Conservation (phyloP, 345 rosid genomes). For the Sapria himalayana region DNA sequence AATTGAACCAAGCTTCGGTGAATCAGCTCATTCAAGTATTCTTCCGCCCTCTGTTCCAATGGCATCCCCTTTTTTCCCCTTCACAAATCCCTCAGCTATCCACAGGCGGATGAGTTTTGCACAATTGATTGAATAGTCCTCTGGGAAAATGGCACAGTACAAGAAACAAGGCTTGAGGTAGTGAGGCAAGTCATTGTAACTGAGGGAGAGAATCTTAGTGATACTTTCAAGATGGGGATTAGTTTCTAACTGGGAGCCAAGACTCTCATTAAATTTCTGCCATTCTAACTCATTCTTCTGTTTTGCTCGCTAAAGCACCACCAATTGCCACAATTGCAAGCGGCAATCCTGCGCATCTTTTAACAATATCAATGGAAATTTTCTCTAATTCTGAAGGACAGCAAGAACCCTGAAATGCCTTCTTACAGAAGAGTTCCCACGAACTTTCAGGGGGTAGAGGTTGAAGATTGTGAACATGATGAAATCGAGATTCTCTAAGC, state of each 20-base stretch:
- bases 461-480: slow-evolving; percentile 11
- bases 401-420: slow-evolving; percentile 10
- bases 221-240: slow-evolving; percentile 12
- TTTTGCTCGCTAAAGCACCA: slow-evolving; percentile 17
- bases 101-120: slow-evolving; percentile 18
- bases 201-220: slow-evolving; percentile 16
- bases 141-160: slow-evolving; percentile 21
- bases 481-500: slow-evolving; percentile 8
- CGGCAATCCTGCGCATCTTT: slow-evolving; percentile 21
- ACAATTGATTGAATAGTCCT: slow-evolving; percentile 12
- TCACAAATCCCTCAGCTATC: slow-evolving; percentile 25
- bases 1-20: slow-evolving; percentile 20
- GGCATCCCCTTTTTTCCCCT: slow-evolving; percentile 17
- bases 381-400: slow-evolving; percentile 19
- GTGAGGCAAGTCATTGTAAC: slow-evolving; percentile 25
- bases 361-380: slow-evolving; percentile 10
- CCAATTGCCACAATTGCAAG: slow-evolving; percentile 29
- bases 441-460: slow-evolving; percentile 13
- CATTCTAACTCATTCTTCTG: slow-evolving; percentile 14
- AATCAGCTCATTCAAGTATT: slow-evolving; percentile 20
- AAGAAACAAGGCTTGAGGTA: slow-evolving; percentile 21
- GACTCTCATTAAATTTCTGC: slow-evolving; percentile 14
- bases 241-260: slow-evolving; percentile 15
- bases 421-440: slow-evolving; percentile 17
- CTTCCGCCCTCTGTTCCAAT: slow-evolving; percentile 22